phyloP scores from a whole-genome alignment of 2,329 filamentous ascomycete genomes.

The Diaporthe vexans region DNA sequence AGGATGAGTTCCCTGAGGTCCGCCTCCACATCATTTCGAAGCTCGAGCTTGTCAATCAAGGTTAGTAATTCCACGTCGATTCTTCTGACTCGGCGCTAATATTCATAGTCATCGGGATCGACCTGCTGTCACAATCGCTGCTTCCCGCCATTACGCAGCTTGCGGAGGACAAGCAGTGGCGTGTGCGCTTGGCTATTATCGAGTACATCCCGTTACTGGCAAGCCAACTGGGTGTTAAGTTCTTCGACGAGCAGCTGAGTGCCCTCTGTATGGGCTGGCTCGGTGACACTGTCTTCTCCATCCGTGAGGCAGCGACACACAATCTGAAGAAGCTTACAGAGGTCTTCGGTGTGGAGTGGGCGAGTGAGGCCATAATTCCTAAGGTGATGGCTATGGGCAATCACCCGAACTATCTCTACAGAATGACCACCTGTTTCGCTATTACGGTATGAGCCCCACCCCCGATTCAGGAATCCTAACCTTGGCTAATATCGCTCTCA shows the following conservation, averaged over 20 bases:
- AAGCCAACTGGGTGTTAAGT: conserved; percentile 94
- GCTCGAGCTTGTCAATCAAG: conserved; percentile 96
- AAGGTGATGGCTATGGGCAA: conserved; percentile 99
- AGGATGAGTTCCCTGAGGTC: conserved; percentile 98
- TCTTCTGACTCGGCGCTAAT: conserved; percentile 15
- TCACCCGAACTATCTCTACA: conserved; percentile 98
- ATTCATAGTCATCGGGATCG: conserved; percentile 89
- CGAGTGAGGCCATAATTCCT: conserved; percentile 95
- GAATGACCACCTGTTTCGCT: conserved; percentile 99
- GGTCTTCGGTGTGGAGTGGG: conserved; percentile 98
- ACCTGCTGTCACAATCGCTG: conserved; percentile 94
- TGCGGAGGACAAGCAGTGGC: conserved; percentile 99
- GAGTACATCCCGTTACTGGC: conserved; percentile 98
- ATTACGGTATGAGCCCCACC: conserved; percentile 81
- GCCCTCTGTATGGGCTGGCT: conserved; percentile 98
- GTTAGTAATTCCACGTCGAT: conserved; percentile 59
- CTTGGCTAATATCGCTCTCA: conserved; percentile 30
- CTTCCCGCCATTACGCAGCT: conserved; percentile 97
- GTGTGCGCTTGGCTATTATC: conserved; percentile 96
- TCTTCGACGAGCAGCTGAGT: conserved; percentile 98
- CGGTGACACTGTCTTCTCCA: conserved; percentile 98
- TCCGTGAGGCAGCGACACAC: conserved; percentile 95
- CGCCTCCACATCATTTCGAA: conserved; percentile 99
- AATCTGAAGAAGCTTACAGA: conserved; percentile 99
- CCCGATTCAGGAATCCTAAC: conserved; percentile 46